Percentiles rank a stretch among this genome's conserved stretches.
Evolutionary conservation across 2,329 filamentous ascomycete genomes (phyloP).

Genomic region (Colletotrichum incanum): DNA sequence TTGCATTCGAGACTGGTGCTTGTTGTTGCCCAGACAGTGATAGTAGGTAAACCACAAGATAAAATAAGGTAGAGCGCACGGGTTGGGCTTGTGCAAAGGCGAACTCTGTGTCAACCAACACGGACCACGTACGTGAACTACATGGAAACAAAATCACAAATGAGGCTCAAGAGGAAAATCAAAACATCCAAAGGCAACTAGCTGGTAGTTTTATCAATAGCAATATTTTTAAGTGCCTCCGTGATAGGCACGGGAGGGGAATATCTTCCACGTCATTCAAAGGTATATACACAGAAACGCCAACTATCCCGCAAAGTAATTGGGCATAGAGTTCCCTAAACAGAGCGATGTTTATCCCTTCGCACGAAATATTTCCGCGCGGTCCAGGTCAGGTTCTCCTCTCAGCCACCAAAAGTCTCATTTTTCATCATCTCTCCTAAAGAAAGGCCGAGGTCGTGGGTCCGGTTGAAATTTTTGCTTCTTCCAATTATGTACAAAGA

Average conservation of each 20-base stretch:
- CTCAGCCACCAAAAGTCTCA: constrained; percentile 10
- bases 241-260: constrained; percentile 9
- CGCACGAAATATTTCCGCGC: background rate
- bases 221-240: constrained; percentile 16
- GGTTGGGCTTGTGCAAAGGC: background rate
- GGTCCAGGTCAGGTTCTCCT: constrained; percentile 7
- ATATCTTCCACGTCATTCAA: constrained; percentile 41
- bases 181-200: background rate
- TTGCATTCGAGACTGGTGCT: constrained; percentile 1
- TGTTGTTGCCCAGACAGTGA: constrained; percentile 8
- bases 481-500: constrained; percentile 43
- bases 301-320: constrained; percentile 25
- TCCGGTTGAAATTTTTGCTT: constrained; percentile 22
- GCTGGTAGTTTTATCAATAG: constrained; percentile 23
- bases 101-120: constrained; percentile 24
- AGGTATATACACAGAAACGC: constrained; percentile 43
- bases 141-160: background rate
- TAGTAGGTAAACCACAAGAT: background rate
- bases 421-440: constrained; percentile 24
- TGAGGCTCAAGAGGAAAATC: background rate
- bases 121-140: background rate
- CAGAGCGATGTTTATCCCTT: constrained; percentile 9
- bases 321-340: constrained; percentile 8
- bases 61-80: constrained; percentile 28
- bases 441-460: constrained; percentile 19